These are phyloP conservation scores for Suillus discolor DNA, from an alignment of 768 basidiomycete species.

Conservation along the genomic window DNA sequence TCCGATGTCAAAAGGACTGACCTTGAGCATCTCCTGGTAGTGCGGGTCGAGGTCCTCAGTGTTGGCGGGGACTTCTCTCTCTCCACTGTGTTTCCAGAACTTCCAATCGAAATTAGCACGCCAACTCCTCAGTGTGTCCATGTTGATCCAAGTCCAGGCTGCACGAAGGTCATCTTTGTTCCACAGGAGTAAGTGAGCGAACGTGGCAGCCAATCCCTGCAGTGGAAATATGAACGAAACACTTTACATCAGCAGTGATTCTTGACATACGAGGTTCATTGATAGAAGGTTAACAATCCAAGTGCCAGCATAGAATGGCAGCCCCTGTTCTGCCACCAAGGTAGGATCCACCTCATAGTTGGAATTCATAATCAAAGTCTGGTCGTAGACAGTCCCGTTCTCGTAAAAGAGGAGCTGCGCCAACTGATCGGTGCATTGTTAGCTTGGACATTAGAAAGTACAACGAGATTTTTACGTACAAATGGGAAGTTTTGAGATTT, in stretches of 20 bases:
- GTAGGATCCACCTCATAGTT: conserved; percentile 52
- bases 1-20: conserved; percentile 25
- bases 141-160: conserved; percentile 50
- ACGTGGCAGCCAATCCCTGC: conserved; percentile 47
- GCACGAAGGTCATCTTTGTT: conserved; percentile 50
- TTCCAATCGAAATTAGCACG: conserved; percentile 40
- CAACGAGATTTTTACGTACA: conserved; percentile 23
- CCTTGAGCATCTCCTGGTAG: conserved; percentile 52
- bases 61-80: conserved; percentile 32
- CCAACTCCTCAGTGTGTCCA: conserved; percentile 31
- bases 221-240: conserved; percentile 37
- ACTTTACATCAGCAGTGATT: background rate
- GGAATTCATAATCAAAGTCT: conserved; percentile 52
- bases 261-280: conserved; percentile 14
- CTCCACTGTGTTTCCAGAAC: conserved; percentile 34
- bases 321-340: conserved; percentile 46
- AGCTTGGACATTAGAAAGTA: conserved; percentile 13
- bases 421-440: background rate
- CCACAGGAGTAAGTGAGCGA: conserved; percentile 56
- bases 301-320: conserved; percentile 33
- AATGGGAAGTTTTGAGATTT: conserved; percentile 62
- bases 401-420: conserved; percentile 49
- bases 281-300: conserved; percentile 25
- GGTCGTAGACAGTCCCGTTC: conserved; percentile 55
- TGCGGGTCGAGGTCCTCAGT: conserved; percentile 53